Evolutionary conservation across 345 rosid species (phyloP).

Genomic region (Hibiscus mutabilis): DNA sequence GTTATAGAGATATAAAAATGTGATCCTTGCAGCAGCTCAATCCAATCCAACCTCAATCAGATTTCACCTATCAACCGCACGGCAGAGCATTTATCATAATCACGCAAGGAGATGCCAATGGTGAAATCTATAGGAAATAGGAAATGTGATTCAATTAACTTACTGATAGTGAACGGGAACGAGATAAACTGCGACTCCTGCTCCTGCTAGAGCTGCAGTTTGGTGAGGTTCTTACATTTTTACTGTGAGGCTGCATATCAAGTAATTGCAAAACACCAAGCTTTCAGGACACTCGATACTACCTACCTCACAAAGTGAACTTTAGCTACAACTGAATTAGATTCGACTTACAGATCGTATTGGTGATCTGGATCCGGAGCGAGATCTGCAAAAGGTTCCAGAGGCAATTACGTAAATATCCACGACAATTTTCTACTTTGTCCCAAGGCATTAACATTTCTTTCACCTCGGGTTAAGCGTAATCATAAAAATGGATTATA

Average conservation of each 20-base stretch:
- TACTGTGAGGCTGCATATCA: conserved; percentile 23
- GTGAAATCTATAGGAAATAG: neutral
- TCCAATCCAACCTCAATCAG: conserved; percentile 26
- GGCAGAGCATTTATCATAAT: neutral
- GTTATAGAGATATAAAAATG: neutral
- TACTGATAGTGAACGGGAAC: conserved; percentile 32
- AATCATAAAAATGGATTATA: conserved; percentile 15
- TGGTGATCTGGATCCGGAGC: conserved; percentile 55
- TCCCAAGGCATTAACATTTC: conserved; percentile 16
- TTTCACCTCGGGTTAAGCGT: conserved; percentile 21
- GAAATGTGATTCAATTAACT: neutral
- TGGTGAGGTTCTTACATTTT: conserved; percentile 19
- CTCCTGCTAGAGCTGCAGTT: conserved; percentile 15
- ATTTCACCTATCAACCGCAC: conserved; percentile 38
- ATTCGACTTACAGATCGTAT: conserved; percentile 49
- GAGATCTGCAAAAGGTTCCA: conserved; percentile 53
- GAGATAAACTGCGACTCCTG: conserved; percentile 20
- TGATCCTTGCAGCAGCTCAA: neutral
- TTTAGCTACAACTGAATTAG: neutral
- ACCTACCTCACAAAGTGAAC: neutral
- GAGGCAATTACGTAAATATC: conserved; percentile 19
- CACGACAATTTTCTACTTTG: conserved; percentile 19
- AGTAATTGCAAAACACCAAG: neutral
- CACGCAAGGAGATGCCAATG: neutral
- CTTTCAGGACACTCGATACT: neutral